Base-by-base conservation (phyloP, 108 stramenopile species). In the Nitzschia palea region DNA sequence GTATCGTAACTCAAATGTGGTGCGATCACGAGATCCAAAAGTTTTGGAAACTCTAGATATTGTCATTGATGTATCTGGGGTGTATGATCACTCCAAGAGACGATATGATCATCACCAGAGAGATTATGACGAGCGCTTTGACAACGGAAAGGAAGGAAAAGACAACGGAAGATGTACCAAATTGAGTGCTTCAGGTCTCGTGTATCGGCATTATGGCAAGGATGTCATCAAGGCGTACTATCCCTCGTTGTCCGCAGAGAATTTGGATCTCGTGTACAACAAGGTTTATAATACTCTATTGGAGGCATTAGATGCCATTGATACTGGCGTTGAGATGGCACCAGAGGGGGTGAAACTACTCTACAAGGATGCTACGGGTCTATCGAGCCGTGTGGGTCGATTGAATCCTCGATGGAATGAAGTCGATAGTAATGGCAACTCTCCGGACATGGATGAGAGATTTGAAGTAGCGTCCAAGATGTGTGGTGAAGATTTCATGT, bases 31-130 rank as follows among this genome's bases (percentile, higher is more conserved):
- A 22, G 96, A 97, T 62, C 36, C 58, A 2, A 68, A 81, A 26
- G 82, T 86, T 33, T 78, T 99, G 25, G 86, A 86, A 18, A 65
- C 80, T 14, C 84, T 87, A 17, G 84, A 95, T 67, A 96, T 98
- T 54, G 96, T 99, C 20, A 86, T 99, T 29, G 99, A 99, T 74
- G 99, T 99, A 0, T 97, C 97, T 0, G 99, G 97, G 0, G 68
- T 83, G 1, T 99, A 98, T 76, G 95, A 98, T 76, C 88, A 97
- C 55, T 56, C 64, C 17, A 74, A 68, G 28, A 57, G 71, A 54
- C 82, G 91, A 28, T 99, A 95, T 71, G 99, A 99, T 84, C 99
- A 99, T 68, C 99, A 99, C 80, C 98, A 99, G 85, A 76, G 93
- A 22, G 91, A 70, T 20, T 98, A 95, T 76, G 81, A 91, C n/a